Percentiles rank a stretch among this genome's conserved stretches.
Evolutionary conservation across 768 basidiomycete species (phyloP).

Genomic region (Mycena sanguinolenta): DNA sequence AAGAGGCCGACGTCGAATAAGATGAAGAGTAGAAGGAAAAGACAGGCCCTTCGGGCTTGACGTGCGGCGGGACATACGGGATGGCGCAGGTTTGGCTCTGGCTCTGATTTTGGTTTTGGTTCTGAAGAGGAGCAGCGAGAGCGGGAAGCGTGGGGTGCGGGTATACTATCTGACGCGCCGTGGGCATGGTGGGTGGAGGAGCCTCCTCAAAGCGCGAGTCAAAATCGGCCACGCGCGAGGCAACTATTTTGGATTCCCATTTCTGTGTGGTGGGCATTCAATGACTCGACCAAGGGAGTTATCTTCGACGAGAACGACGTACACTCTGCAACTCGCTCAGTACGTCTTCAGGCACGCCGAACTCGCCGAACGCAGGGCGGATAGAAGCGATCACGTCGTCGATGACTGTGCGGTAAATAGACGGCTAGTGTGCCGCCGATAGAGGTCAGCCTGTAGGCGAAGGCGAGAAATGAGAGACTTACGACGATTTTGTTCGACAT

Average conservation of each 20-base stretch:
- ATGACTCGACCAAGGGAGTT: neutral
- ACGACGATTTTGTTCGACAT: slow-evolving; percentile 88
- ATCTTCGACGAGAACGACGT: slow-evolving; percentile 44
- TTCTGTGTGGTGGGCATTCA: slow-evolving; percentile 51
- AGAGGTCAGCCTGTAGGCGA: slow-evolving; percentile 41
- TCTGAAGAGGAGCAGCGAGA: slow-evolving; percentile 54
- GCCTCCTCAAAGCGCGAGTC: no score
- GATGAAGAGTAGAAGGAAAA: no score
- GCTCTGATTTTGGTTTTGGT: no score
- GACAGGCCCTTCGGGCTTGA: no score
- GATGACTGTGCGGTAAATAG: slow-evolving; percentile 79
- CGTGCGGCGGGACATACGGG: neutral
- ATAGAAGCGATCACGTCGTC: slow-evolving; percentile 81
- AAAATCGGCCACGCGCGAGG: slow-evolving; percentile 82
- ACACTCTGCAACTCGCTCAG: slow-evolving; percentile 75
- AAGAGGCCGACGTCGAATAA: no score
- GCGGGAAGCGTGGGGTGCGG: slow-evolving; percentile 29
- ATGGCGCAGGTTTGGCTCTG: neutral
- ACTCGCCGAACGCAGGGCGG: slow-evolving; percentile 82
- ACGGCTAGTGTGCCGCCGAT: slow-evolving; percentile 60
- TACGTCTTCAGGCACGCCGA: slow-evolving; percentile 80
- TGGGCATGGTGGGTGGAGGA: slow-evolving; percentile 48
- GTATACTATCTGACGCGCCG: slow-evolving; percentile 44
- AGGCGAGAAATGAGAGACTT: slow-evolving; percentile 53
- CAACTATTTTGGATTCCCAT: slow-evolving; percentile 82